Evolutionary conservation across 805 yeast genomes (phyloP), one percentile per base, ranked within the genome.

Genomic region (Spathaspora sp.): DNA sequence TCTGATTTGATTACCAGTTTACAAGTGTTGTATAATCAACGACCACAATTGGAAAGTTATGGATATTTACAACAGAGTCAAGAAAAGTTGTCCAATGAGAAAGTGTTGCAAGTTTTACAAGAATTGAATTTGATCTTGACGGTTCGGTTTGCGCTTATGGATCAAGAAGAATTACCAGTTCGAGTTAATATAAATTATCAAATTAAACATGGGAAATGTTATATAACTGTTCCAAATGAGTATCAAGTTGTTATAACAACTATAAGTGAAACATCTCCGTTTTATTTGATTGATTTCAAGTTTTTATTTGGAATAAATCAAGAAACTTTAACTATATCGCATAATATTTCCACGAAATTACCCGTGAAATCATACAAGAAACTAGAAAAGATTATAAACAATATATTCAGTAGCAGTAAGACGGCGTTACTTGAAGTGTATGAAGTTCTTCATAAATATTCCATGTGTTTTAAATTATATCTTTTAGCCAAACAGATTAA

Each of bases 1-100:
- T 94, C 97, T 0, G 99, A 94, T 67, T 66, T 94, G 18, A 78
- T 84, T 20, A 92, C 98, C 0, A 89, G 96, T 1, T 71, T 93
- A 57, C 96, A 93, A 63, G 97, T 94, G 0, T 73, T 92, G 50
- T 80, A 83, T 42, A 75, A 80, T 40, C 96, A 96, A 3, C 73
- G 86, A 55, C 97, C 97, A 1, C 83, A 80, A 39, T 74, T 88
- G 40, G 85, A 90, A 2, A 75, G 86, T 0, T 83, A 86, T 62
- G 40, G 40, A 35, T 35, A 35, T 35, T 16, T 35, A 35, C 16
- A 16, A 35, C 17, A 16, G 14, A 14, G 40, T 35, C 32, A 9
- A 10, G 32, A 23, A 23, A 23, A 23, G 10, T 10, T 31, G 35
- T 31, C 35, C 3, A 35, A 17, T 0, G 67, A 73, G 32, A 77